These are phyloP conservation scores for Exophiala bonariae DNA, from an alignment of 2,329 filamentous ascomycete species.

Conservation along the genomic window DNA sequence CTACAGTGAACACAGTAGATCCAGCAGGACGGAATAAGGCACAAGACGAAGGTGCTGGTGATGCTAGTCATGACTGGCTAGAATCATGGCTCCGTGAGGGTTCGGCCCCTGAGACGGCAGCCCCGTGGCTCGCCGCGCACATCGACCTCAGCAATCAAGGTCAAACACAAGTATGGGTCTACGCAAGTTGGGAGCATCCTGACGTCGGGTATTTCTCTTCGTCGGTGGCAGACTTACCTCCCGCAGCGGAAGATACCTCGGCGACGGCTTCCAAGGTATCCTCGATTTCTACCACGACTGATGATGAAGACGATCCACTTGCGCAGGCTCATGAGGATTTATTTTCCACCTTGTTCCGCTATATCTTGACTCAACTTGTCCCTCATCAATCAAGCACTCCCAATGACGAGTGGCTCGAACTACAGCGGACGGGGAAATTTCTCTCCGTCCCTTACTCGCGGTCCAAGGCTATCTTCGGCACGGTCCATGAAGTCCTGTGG, in stretches of 20 bases:
- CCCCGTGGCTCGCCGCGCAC: conserved; percentile 40
- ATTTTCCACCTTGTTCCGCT: conserved; percentile 17
- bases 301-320: too few species aligned
- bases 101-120: not conserved
- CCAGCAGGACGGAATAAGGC: not conserved
- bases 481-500: conserved; percentile 37
- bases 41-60: not conserved
- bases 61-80: not conserved
- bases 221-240: not conserved
- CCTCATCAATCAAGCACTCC: conserved; percentile 14
- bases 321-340: conserved; percentile 8
- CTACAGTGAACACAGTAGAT: too few species aligned
- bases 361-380: conserved; percentile 17
- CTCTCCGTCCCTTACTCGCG: conserved; percentile 24
- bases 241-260: too few species aligned
- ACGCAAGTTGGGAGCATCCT: conserved; percentile 40
- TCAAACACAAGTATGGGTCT: conserved; percentile 44
- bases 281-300: conserved; percentile 1
- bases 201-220: not conserved
- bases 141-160: conserved; percentile 40
- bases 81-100: not conserved
- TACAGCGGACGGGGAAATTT: conserved; percentile 24
- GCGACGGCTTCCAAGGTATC: too few species aligned
- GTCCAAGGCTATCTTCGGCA: conserved; percentile 36
- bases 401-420: conserved; percentile 18